phyloP scores from a whole-genome alignment of 768 basidiomycete species.

The Cubamyces sp. region DNA sequence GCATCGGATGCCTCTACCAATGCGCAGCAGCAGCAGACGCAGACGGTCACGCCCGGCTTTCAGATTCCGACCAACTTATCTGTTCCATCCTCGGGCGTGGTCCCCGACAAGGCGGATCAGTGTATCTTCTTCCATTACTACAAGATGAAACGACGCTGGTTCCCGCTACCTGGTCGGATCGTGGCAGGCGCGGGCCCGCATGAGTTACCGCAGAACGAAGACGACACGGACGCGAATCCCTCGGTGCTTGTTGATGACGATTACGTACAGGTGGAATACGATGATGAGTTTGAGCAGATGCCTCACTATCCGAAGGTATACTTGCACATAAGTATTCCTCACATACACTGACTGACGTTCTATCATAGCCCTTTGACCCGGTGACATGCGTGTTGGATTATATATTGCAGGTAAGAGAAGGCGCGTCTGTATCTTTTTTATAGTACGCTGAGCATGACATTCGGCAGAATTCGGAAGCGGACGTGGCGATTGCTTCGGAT shows the following conservation, averaged over 20 bases:
- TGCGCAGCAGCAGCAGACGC: too few relatives aligned
- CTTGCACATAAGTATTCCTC: background rate
- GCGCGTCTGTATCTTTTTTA: too few relatives aligned
- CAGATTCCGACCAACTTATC: background rate
- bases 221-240: background rate
- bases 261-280: background rate
- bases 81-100: background rate
- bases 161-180: background rate
- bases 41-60: background rate
- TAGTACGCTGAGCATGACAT: background rate
- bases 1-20: background rate
- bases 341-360: background rate
- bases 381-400: slow-evolving; percentile 21
- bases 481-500: slow-evolving; percentile 14
- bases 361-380: slow-evolving; percentile 9
- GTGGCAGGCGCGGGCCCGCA: slow-evolving; percentile 21
- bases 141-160: slow-evolving; percentile 18
- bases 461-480: slow-evolving; percentile 14
- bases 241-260: background rate
- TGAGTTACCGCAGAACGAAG: background rate
- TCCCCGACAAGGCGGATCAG: slow-evolving; percentile 13
- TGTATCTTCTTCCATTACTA: slow-evolving; percentile 25
- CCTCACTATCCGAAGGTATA: background rate
- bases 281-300: background rate
- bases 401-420: slow-evolving; percentile 15